Evolutionary conservation across 495 filamentous ascomycete species (phyloP), one percentile per base, ranked within the genome.

Genomic region (Rhypophila decipiens): DNA sequence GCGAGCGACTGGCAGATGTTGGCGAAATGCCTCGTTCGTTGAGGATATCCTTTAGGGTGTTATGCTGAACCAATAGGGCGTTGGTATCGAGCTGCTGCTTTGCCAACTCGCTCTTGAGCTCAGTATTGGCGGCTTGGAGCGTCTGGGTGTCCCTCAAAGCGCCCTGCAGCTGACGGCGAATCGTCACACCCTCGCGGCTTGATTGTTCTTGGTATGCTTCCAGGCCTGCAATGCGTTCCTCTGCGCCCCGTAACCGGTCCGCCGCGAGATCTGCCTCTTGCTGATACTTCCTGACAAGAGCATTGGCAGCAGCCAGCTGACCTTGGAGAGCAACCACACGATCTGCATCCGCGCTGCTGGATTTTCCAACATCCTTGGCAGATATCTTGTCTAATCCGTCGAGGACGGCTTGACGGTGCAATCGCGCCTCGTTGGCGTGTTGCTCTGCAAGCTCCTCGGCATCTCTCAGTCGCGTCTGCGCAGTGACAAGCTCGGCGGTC

Each of bases 131-230:
- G 5, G 85, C 75, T 39, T 88, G 85, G 12, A 88, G 72, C 2
- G 74, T 72, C 57, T 94, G 88, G 36, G 80, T 79, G 35, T 99
- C 90, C 52, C 82, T 84, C 53, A 93, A 73, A 2, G 85, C 82
- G 24, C 78, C 75, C 61, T 96, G 90, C 44, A 99, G 77, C 57
- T 95, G 90, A 62, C 90, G 81, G 24, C 94, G 84, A 35, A 96
- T 84, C 24, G 84, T 79, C 46, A 99, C 78, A 27, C 88, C 86
- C 65, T 99, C 93, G 27, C 93, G 76, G 61, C 90, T 96, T 4
- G 90, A 82, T 69, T 99, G 93, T 58, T 96, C 91, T 68, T 99
- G 93, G 61, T 96, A 95, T 2, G 87, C 87, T 66, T 99, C 93
- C 4, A 99, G 75, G 2, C 91, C 90, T 13, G 93, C 94, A 60